A percentile compares a stretch with the other conserved stretches of the same genome.
Conservation (phyloP, 306 rosid genomes). For the Acacia acuminata region DNA sequence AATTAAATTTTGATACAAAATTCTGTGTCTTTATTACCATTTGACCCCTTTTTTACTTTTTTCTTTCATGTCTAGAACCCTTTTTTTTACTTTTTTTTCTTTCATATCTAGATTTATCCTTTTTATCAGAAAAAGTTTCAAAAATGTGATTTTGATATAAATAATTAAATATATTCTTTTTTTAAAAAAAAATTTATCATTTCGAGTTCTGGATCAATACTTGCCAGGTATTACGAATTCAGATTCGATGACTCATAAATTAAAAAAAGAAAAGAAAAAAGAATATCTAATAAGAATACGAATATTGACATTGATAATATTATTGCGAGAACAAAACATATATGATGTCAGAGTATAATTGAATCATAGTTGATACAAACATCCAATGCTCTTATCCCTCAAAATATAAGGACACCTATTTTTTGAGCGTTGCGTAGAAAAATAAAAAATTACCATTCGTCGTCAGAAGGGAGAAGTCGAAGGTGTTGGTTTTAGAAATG, state of each 20-base stretch:
- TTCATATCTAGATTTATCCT: background rate
- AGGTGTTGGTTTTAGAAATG: background rate
- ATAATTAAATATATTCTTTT: background rate
- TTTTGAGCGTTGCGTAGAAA: slow-evolving; percentile 3
- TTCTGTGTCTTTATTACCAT: background rate
- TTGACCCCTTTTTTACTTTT: background rate
- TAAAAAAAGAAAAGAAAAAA: background rate
- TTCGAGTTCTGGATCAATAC: background rate
- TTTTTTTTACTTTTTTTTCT: background rate
- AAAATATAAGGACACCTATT: background rate
- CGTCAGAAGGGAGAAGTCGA: slow-evolving; percentile 9
- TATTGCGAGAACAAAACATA: background rate
- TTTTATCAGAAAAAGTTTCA: background rate
- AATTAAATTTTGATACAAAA: background rate
- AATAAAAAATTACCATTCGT: background rate
- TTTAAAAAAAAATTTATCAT: background rate
- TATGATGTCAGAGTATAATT: background rate
- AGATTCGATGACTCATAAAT: background rate
- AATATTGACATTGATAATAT: background rate
- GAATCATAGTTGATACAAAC: background rate
- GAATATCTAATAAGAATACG: background rate
- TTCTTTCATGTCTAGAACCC: background rate
- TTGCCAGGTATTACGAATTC: background rate
- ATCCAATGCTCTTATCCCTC: background rate
- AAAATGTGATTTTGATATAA: background rate